phyloP scores from a whole-genome alignment of 352 stramenopile species.

The Blastocystis sp. region DNA sequence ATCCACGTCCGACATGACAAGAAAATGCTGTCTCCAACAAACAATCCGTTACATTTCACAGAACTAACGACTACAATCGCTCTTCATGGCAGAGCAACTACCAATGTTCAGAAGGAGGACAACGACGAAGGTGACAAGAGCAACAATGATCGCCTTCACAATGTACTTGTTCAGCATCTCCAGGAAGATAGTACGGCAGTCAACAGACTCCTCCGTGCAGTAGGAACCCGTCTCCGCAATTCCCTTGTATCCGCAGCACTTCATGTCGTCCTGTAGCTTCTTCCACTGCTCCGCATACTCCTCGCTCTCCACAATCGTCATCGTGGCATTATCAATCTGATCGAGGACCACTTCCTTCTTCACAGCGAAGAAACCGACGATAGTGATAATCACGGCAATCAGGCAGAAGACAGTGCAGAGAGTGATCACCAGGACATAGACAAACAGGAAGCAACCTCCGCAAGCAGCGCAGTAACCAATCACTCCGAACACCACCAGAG shows the following conservation, averaged over 20 bases:
- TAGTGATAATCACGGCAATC: not conserved
- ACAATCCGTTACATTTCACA: not conserved
- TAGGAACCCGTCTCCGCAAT: not conserved
- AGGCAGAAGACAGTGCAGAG: not conserved
- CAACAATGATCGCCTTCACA: not conserved
- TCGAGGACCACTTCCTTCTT: not conserved
- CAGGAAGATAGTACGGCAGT: not conserved
- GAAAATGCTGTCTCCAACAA: not conserved
- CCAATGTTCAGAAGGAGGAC: constrained; percentile 24
- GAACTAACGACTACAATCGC: not conserved
- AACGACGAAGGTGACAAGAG: not conserved
- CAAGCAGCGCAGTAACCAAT: constrained; percentile 23
- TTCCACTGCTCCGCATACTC: not conserved
- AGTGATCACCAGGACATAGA: not conserved
- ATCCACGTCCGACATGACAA: not conserved
- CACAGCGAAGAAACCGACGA: not conserved
- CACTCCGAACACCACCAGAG: not conserved
- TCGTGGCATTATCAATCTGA: not conserved
- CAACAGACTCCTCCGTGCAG: not conserved
- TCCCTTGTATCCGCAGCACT: constrained; percentile 23
- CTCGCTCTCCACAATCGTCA: not conserved
- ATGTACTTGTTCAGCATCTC: not conserved
- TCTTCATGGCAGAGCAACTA: not conserved
- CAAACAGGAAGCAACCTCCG: constrained; percentile 16
- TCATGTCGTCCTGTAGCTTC: not conserved